These are phyloP conservation scores for Mucor racemosus DNA, from an alignment of 371 early-diverging fungal species.

Conservation along the genomic window DNA sequence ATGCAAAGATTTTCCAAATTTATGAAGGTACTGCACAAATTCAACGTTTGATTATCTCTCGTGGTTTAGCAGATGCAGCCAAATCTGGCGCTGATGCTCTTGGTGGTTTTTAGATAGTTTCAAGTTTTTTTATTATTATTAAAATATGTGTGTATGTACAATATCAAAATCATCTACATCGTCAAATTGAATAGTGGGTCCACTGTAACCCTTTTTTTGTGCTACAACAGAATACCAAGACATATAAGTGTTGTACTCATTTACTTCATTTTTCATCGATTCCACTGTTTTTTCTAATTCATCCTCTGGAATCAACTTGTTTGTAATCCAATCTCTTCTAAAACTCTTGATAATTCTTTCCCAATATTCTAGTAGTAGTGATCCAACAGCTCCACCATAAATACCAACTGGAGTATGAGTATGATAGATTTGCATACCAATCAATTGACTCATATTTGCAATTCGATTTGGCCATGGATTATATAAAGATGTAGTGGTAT, in stretches of 20 bases:
- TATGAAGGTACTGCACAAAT: slow-evolving; percentile 98
- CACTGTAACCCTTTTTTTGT: slow-evolving; percentile 50
- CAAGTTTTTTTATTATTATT: slow-evolving; percentile 17
- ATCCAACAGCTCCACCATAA: slow-evolving; percentile 43
- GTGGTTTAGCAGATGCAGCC: slow-evolving; percentile 67
- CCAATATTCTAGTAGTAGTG: slow-evolving; percentile 46
- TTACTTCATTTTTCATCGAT: slow-evolving; percentile 40
- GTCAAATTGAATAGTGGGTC: slow-evolving; percentile 45
- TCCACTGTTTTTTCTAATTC: slow-evolving; percentile 37
- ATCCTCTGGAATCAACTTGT: slow-evolving; percentile 40
- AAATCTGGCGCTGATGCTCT: slow-evolving; percentile 44
- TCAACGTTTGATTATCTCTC: slow-evolving; percentile 89
- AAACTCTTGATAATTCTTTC: slow-evolving; percentile 37
- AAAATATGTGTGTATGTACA: slow-evolving; percentile 27
- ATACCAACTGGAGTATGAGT: slow-evolving; percentile 50
- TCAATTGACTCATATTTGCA: slow-evolving; percentile 37
- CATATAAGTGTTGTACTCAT: slow-evolving; percentile 47
- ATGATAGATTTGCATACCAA: slow-evolving; percentile 48
- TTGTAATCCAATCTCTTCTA: slow-evolving; percentile 39
- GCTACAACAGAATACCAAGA: slow-evolving; percentile 55
- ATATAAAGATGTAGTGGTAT: slow-evolving; percentile 3
- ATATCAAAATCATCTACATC: slow-evolving; percentile 37
- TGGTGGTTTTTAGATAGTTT: slow-evolving; percentile 42
- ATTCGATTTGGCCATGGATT: slow-evolving; percentile 53
- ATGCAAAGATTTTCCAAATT: slow-evolving; percentile 95